Base-by-base conservation (phyloP, 2,329 filamentous ascomycete genomes). In the Paraphoma chrysanthemicola region DNA sequence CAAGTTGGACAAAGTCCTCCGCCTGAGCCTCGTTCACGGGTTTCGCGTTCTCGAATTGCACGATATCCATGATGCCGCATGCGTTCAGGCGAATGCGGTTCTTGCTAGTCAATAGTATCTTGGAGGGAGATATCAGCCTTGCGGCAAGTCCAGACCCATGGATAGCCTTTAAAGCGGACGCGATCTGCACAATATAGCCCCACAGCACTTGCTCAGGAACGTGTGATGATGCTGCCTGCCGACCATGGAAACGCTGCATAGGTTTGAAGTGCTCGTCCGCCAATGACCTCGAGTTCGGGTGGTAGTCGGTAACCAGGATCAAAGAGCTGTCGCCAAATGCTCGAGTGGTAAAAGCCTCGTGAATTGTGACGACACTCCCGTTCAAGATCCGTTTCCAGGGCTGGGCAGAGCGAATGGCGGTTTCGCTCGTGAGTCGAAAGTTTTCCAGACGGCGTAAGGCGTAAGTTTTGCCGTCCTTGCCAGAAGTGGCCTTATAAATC, bases 291-390 rank as follows among this genome's bases (percentile, higher is more conserved):
- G 94, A 92, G 17, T 95, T 83, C 1, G 95, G 94, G 70, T 95
- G 91, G 71, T 97, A 99, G 74, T 96, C 92, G 59, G 92, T 95
- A 23, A 96, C 93, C 69, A 99, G 90, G 47, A 99, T 90, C 52
- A 99, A 84, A 3, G 95, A 98, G 77, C 92, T 96, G 75, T 98
- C 95, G 53, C 92, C 92, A 76, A 99, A 99, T 28, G 90, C 91
- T 59, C 93, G 85, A 11, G 92, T 96, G 0, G 95, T 99, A 70
- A 99, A 99, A 0, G 92, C 92, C 77, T 97, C 93, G 69, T 96
- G 89, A 8, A 96, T 86, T 0, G 89, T 90, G 30, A 98, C 94
- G 17, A 98, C 86, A 63, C 88, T 92, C 54, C 88, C 90, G 69
- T 90, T 94, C 70, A 86, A 85, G 47, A 99, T 86, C 56, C 90